A percentile compares a stretch with the other conserved stretches of the same genome.
Conservation (phyloP, 2,329 filamentous ascomycete genomes). For the Fusarium falciforme region DNA sequence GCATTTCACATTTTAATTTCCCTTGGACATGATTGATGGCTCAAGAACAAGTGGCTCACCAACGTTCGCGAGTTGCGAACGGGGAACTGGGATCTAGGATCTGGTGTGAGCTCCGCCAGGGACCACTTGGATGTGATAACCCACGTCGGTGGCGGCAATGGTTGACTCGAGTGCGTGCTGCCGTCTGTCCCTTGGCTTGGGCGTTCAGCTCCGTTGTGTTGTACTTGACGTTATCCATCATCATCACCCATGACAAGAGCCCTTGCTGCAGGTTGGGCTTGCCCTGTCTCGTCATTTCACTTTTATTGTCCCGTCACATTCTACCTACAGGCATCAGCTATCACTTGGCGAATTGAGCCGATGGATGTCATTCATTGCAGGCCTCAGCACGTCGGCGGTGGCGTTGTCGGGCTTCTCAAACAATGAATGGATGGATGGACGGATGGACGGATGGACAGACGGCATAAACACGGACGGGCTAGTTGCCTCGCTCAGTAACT, state of each 20-base stretch:
- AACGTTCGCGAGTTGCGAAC: constrained; percentile 35
- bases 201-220: constrained; percentile 8
- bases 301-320: not conserved
- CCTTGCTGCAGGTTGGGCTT: constrained; percentile 4
- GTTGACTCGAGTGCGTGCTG: not conserved
- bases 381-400: constrained; percentile 20
- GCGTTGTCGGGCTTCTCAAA: constrained; percentile 17
- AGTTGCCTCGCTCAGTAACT: constrained; percentile 8
- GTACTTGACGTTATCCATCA: not conserved
- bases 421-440: constrained; percentile 4
- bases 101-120: constrained; percentile 1
- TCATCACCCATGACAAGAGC: not conserved
- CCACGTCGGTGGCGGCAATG: constrained; percentile 28
- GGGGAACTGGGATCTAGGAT: constrained; percentile 17
- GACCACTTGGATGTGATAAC: constrained; percentile 6
- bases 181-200: not conserved
- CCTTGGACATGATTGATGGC: not conserved
- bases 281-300: not conserved
- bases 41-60: constrained; percentile 20
- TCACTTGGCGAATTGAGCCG: not conserved
- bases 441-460: not conserved
- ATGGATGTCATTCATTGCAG: constrained; percentile 6
- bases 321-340: not conserved
- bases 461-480: not conserved
- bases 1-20: constrained; percentile 6